Evolutionary conservation across 495 filamentous ascomycete genomes (phyloP).

Genomic region (Tuber calosporum): DNA sequence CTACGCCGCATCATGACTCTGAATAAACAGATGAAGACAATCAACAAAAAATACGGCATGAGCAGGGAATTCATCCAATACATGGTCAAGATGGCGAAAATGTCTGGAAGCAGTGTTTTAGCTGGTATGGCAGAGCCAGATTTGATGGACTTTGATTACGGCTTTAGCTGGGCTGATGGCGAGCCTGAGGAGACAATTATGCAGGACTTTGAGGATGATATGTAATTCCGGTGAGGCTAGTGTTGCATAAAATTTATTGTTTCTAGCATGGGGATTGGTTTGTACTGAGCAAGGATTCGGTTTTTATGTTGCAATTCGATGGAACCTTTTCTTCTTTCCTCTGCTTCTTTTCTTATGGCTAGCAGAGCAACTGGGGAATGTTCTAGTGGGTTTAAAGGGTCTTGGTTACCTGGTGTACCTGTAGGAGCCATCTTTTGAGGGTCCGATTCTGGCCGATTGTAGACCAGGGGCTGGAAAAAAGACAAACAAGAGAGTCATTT

Average conservation of each 20-base stretch:
- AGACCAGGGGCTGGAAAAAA: neutral
- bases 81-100: conserved; percentile 30
- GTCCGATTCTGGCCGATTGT: neutral
- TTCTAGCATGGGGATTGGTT: neutral
- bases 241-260: neutral
- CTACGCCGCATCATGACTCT: conserved; percentile 37
- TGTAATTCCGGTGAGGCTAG: conserved; percentile 14
- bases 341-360: conserved; percentile 11
- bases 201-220: conserved; percentile 40
- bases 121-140: conserved; percentile 34
- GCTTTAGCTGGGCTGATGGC: conserved; percentile 34
- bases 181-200: conserved; percentile 39
- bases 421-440: neutral
- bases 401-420: neutral
- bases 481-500: neutral
- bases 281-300: neutral
- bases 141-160: conserved; percentile 38
- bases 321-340: conserved; percentile 10
- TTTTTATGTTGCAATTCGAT: neutral
- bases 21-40: conserved; percentile 39
- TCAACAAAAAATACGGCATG: conserved; percentile 39
- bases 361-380: neutral
- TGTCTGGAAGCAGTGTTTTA: conserved; percentile 18
- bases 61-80: conserved; percentile 41
- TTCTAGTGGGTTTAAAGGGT: neutral